A percentile compares a stretch with the other conserved stretches of the same genome.
Conservation (phyloP, 2,329 filamentous ascomycete species). For the Parascedosporium putredinis region DNA sequence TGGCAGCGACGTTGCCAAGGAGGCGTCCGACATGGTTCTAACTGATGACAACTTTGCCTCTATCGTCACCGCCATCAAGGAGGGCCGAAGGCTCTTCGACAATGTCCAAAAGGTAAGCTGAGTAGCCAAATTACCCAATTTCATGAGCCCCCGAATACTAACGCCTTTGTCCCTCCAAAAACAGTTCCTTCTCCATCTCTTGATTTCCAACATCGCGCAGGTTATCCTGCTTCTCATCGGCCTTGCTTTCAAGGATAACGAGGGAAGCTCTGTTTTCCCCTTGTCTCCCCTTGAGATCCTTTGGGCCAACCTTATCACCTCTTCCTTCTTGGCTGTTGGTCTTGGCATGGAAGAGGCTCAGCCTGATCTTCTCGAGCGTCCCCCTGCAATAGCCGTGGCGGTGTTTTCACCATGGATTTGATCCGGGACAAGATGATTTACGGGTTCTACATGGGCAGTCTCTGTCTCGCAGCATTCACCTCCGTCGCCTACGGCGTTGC, state of each 20-base stretch:
- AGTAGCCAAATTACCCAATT: too few relatives aligned
- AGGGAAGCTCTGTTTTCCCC: constrained; percentile 54
- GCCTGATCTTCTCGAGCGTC: constrained; percentile 55
- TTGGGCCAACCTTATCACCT: constrained; percentile 68
- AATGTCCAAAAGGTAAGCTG: constrained; percentile 59
- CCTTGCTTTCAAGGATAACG: constrained; percentile 54
- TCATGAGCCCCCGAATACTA: too few relatives aligned
- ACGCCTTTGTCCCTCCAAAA: background rate
- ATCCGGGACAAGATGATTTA: constrained; percentile 58
- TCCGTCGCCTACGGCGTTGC: constrained; percentile 42
- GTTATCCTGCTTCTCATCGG: constrained; percentile 59
- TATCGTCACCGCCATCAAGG: constrained; percentile 61
- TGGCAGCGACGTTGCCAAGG: constrained; percentile 64
- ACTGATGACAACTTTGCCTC: constrained; percentile 85
- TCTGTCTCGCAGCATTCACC: constrained; percentile 52
- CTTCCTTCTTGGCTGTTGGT: constrained; percentile 60
- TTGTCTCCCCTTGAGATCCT: constrained; percentile 64
- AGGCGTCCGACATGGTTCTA: constrained; percentile 79
- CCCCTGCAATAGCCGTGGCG: constrained; percentile 51
- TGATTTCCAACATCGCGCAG: constrained; percentile 61
- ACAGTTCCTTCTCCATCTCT: constrained; percentile 52
- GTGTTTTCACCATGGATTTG: constrained; percentile 55
- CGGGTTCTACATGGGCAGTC: constrained; percentile 50
- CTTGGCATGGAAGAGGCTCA: constrained; percentile 61
- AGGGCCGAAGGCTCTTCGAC: constrained; percentile 59